Percentiles rank a stretch among this genome's conserved stretches.
Evolutionary conservation across 306 rosid genomes (phyloP).

Genomic region (Mucuna pruriens): DNA sequence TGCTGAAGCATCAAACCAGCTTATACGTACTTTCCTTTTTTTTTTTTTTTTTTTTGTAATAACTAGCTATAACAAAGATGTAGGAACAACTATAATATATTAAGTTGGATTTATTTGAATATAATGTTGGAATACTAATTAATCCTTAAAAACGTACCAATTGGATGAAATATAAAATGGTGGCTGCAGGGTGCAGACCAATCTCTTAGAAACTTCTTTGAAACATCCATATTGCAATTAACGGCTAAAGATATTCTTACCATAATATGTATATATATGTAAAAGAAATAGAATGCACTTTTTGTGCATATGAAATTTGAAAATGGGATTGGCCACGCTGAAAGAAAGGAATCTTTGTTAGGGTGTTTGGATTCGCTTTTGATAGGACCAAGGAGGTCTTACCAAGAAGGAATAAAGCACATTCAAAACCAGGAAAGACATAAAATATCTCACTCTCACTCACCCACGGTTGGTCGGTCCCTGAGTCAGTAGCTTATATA

Average conservation of each 20-base stretch:
- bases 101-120: background rate
- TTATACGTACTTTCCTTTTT: slow-evolving; percentile 27
- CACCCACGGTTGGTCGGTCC: slow-evolving; percentile 21
- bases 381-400: slow-evolving; percentile 60
- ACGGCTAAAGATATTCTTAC: background rate
- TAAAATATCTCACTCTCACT: slow-evolving; percentile 31
- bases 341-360: slow-evolving; percentile 66
- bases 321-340: slow-evolving; percentile 46
- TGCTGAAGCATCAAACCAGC: slow-evolving; percentile 24
- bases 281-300: slow-evolving; percentile 16
- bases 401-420: slow-evolving; percentile 62
- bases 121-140: background rate
- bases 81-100: background rate
- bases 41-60: background rate
- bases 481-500: slow-evolving; percentile 12
- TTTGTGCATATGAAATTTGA: slow-evolving; percentile 22
- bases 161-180: slow-evolving; percentile 8
- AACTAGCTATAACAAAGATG: background rate
- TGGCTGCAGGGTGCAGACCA: background rate
- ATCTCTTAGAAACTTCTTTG: slow-evolving; percentile 44
- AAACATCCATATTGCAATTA: slow-evolving; percentile 7
- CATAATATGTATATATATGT: background rate
- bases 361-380: slow-evolving; percentile 59
- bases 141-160: slow-evolving; percentile 8
- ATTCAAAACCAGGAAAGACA: slow-evolving; percentile 39